Conservation (phyloP, 768 basidiomycete species). For the Auricularia heimuer region DNA sequence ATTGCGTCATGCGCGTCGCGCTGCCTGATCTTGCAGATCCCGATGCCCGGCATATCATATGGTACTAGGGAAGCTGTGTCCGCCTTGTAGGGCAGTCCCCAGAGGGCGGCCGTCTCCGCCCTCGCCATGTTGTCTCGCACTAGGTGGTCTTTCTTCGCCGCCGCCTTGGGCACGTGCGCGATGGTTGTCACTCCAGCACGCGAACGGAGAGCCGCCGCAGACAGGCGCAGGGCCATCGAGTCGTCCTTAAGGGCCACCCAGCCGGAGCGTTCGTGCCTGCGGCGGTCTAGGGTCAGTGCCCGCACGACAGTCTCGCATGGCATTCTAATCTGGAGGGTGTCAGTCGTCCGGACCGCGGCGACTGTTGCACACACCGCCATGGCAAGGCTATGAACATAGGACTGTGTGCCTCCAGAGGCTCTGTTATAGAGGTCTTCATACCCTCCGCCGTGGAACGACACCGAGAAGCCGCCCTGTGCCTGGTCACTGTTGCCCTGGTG, state of each 20-base stretch:
- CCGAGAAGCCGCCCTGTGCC: too few relatives aligned
- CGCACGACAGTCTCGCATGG: not conserved
- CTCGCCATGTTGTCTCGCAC: too few relatives aligned
- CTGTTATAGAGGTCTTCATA: too few relatives aligned
- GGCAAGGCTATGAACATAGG: too few relatives aligned
- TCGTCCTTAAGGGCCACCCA: not conserved
- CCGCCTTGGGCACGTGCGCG: too few relatives aligned
- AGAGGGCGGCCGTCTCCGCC: not conserved
- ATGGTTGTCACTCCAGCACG: too few relatives aligned
- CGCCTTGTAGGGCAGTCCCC: not conserved
- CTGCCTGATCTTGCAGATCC: not conserved
- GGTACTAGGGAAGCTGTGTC: too few relatives aligned
- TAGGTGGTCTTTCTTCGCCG: too few relatives aligned
- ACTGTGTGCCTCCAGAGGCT: too few relatives aligned
- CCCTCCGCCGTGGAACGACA: too few relatives aligned
- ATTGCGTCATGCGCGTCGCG: not conserved
- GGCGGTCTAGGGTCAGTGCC: not conserved
- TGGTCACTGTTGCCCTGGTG: too few relatives aligned
- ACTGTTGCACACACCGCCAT: not conserved
- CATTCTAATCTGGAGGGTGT: not conserved
- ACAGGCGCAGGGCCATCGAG: not conserved
- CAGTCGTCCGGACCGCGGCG: not conserved
- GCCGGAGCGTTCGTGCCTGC: not conserved
- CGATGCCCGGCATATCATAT: not conserved
- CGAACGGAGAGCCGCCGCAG: not conserved